phyloP scores from a whole-genome alignment of 768 basidiomycete species.

The Hebeloma cylindrosporum region DNA sequence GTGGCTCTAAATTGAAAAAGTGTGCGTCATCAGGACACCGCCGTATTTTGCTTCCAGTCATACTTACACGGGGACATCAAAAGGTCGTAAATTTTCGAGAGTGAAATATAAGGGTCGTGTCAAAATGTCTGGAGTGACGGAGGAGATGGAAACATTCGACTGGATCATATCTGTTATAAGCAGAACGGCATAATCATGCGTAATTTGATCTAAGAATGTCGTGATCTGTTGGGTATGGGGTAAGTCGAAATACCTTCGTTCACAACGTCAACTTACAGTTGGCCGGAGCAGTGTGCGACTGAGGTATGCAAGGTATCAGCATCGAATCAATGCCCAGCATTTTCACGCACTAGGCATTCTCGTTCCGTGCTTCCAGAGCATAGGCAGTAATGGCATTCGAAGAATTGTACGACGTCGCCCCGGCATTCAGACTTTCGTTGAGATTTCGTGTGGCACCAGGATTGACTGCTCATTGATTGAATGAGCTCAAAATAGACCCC shows the following conservation, averaged over 20 bases:
- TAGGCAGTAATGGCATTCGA: conserved; percentile 47
- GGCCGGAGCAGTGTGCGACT: conserved; percentile 29
- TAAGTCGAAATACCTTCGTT: not conserved
- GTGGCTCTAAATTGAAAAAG: conserved; percentile 10
- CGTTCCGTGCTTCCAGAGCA: conserved; percentile 50
- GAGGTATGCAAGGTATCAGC: conserved; percentile 1
- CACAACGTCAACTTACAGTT: conserved; percentile 18
- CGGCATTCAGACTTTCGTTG: conserved; percentile 32
- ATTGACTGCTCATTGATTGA: conserved; percentile 32
- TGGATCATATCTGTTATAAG: conserved; percentile 2
- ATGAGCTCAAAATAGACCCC: not conserved
- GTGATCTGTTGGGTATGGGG: conserved; percentile 6
- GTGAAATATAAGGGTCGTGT: conserved; percentile 17
- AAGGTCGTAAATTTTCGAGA: conserved; percentile 16
- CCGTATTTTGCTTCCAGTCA: not conserved
- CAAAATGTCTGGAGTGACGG: conserved; percentile 12
- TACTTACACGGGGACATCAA: conserved; percentile 17
- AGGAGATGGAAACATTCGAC: conserved; percentile 8
- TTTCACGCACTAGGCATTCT: conserved; percentile 52
- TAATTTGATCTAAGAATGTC: conserved; percentile 10
- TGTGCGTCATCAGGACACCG: no score
- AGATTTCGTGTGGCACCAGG: conserved; percentile 36
- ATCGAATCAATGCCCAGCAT: not conserved
- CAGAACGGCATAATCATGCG: conserved; percentile 12
- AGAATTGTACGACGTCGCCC: conserved; percentile 42